A percentile compares a stretch with the other conserved stretches of the same genome.
phyloP scores from a whole-genome alignment of 2,329 filamentous ascomycete genomes.

The Geosmithia flava region DNA sequence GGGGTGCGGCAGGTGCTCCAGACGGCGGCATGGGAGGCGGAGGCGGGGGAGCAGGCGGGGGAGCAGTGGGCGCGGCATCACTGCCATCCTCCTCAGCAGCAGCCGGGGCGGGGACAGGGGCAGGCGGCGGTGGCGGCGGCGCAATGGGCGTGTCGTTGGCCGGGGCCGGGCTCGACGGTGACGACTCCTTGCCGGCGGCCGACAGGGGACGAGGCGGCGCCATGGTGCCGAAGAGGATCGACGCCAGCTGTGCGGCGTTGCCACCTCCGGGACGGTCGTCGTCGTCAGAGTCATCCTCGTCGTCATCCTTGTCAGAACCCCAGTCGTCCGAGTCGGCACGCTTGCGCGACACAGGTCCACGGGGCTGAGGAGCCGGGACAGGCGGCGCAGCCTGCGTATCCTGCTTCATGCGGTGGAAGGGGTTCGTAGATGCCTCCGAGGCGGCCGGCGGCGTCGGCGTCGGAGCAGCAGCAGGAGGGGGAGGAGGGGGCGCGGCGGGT shows the following conservation, averaged over 20 bases:
- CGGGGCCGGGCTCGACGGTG: slow-evolving; percentile 23
- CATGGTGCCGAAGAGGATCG: slow-evolving; percentile 95
- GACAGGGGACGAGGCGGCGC: slow-evolving; percentile 81
- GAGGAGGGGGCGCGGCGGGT: slow-evolving; percentile 39
- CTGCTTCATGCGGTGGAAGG: slow-evolving; percentile 79
- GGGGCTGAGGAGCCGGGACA: slow-evolving; percentile 22
- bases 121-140: slow-evolving; percentile 22
- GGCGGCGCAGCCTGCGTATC: slow-evolving; percentile 40
- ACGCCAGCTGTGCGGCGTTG: slow-evolving; percentile 83
- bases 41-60: slow-evolving; percentile 16
- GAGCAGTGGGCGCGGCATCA: slow-evolving; percentile 13
- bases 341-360: slow-evolving; percentile 35
- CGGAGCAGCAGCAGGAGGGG: slow-evolving; percentile 20
- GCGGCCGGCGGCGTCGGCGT: slow-evolving; percentile 31
- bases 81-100: neutral
- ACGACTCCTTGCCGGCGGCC: slow-evolving; percentile 60
- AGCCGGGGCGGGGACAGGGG: slow-evolving; percentile 10
- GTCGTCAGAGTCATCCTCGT: slow-evolving; percentile 58
- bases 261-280: slow-evolving; percentile 70
- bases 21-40: slow-evolving; percentile 13
- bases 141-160: slow-evolving; percentile 26
- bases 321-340: slow-evolving; percentile 57
- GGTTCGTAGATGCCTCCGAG: slow-evolving; percentile 68
- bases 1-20: slow-evolving; percentile 12
- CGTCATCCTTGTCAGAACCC: slow-evolving; percentile 59